Evolutionary conservation across 768 basidiomycete genomes (phyloP).

Genomic region (Tubosaeta sp.): DNA sequence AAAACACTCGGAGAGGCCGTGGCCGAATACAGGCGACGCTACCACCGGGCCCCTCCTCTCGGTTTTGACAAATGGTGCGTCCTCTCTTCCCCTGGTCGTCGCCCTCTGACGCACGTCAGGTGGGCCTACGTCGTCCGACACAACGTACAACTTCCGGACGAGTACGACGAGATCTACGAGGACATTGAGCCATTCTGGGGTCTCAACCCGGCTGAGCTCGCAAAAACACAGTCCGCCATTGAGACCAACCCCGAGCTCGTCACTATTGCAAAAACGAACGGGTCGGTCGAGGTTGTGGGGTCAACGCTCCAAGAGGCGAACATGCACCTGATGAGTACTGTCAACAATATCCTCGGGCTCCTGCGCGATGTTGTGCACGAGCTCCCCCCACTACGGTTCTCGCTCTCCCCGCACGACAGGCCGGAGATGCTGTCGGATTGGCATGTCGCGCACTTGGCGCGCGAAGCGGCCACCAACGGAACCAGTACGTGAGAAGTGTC

Average conservation of each 20-base stretch:
- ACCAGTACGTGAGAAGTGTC: slow-evolving; percentile 16
- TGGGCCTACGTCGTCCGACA: slow-evolving; percentile 41
- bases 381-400: slow-evolving; percentile 31
- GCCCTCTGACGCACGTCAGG: slow-evolving; percentile 15
- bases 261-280: slow-evolving; percentile 24
- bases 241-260: slow-evolving; percentile 14
- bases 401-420: slow-evolving; percentile 29
- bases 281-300: slow-evolving; percentile 14
- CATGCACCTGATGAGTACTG: not conserved
- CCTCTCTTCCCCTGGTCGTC: too few relatives aligned
- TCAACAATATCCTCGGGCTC: slow-evolving; percentile 18
- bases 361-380: slow-evolving; percentile 25
- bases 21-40: slow-evolving; percentile 35
- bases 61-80: slow-evolving; percentile 43
- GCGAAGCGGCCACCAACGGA: slow-evolving; percentile 26
- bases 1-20: slow-evolving; percentile 35
- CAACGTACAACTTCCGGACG: slow-evolving; percentile 39
- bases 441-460: slow-evolving; percentile 18
- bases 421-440: slow-evolving; percentile 27
- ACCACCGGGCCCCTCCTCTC: slow-evolving; percentile 33
- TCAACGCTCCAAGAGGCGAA: slow-evolving; percentile 7
- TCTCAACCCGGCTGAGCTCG: slow-evolving; percentile 28
- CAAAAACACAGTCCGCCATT: slow-evolving; percentile 12
- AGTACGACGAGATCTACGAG: slow-evolving; percentile 43
- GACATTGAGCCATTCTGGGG: slow-evolving; percentile 38